A percentile compares a stretch with the other conserved stretches of the same genome.
phyloP scores from a whole-genome alignment of 352 stramenopile genomes.

The Globisporangium middletonii region DNA sequence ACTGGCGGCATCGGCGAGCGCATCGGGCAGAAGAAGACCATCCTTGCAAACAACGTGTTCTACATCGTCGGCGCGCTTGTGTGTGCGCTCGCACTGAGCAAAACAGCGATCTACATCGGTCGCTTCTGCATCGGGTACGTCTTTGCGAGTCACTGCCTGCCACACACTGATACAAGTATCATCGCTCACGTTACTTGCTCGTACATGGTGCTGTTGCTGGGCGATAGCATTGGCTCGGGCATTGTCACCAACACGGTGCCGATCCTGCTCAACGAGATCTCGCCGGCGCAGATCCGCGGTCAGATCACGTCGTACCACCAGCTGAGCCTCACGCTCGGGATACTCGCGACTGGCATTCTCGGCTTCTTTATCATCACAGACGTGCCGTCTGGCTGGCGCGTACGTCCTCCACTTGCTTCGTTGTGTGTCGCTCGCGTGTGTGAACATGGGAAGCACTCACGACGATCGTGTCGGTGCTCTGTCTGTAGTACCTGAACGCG shows the following conservation, averaged over 20 bases:
- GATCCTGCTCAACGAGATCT: constrained; percentile 83
- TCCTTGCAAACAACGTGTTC: constrained; percentile 69
- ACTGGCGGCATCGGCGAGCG: constrained; percentile 47
- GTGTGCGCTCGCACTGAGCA: constrained; percentile 55
- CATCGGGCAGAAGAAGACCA: constrained; percentile 57
- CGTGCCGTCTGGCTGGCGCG: constrained; percentile 78
- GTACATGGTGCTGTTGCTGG: not conserved
- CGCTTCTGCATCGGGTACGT: constrained; percentile 47
- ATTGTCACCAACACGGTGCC: constrained; percentile 80
- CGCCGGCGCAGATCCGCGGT: constrained; percentile 44
- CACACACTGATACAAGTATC: not conserved
- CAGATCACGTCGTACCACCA: constrained; percentile 87
- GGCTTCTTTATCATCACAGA: constrained; percentile 74
- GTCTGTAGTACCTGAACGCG: constrained; percentile 54
- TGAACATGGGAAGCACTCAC: too few relatives aligned
- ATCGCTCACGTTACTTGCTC: not conserved
- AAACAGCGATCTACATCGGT: constrained; percentile 52
- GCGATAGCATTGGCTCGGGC: constrained; percentile 41
- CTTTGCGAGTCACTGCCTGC: not conserved
- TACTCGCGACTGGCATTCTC: constrained; percentile 68
- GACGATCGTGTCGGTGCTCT: not conserved
- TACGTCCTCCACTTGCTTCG: constrained; percentile 14
- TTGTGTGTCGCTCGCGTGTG: not conserved
- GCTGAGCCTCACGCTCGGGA: constrained; percentile 84
- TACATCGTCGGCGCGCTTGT: constrained; percentile 51